phyloP scores from a whole-genome alignment of 805 yeast genomes.

The Yamadazyma tumulicola region DNA sequence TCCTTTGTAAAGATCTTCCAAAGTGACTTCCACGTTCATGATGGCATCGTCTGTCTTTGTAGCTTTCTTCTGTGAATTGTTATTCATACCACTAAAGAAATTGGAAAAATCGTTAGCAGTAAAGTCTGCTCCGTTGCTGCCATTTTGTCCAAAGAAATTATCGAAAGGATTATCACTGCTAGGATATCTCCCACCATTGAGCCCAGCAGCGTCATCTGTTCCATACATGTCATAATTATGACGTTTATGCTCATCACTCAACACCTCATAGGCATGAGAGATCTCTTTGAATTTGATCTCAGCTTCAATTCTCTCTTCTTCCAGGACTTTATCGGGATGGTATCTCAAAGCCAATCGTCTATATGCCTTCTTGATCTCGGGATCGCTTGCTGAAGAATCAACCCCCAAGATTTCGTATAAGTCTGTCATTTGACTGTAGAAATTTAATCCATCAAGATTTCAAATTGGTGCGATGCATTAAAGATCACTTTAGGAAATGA shows the following conservation, averaged over 20 bases:
- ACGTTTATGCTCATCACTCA: constrained; percentile 66
- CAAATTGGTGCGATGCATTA: too few species aligned
- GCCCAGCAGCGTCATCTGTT: constrained; percentile 23
- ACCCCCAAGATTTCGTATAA: constrained; percentile 72
- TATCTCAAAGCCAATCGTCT: constrained; percentile 74
- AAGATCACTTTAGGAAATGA: too few species aligned
- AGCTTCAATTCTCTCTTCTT: constrained; percentile 62
- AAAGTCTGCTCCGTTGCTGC: constrained; percentile 44
- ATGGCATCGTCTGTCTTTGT: constrained; percentile 62
- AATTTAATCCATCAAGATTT: too few species aligned
- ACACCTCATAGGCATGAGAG: constrained; percentile 78
- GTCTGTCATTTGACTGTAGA: too few species aligned
- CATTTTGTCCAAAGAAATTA: constrained; percentile 12
- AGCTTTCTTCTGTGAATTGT: constrained; percentile 13
- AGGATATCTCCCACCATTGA: constrained; percentile 10
- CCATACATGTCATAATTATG: constrained; percentile 60
- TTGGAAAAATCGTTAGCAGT: constrained; percentile 72
- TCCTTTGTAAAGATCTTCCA: constrained; percentile 78
- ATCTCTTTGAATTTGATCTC: constrained; percentile 81
- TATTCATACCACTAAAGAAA: constrained; percentile 52
- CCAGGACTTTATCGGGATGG: constrained; percentile 87
- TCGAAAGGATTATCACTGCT: constrained; percentile 17
- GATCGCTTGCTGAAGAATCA: constrained; percentile 56
- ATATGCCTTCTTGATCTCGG: constrained; percentile 81
- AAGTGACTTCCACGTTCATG: constrained; percentile 58